These are phyloP conservation scores for Musa schizocarpa DNA, from an alignment of 176 grass and related monocot species.

Conservation along the genomic window DNA sequence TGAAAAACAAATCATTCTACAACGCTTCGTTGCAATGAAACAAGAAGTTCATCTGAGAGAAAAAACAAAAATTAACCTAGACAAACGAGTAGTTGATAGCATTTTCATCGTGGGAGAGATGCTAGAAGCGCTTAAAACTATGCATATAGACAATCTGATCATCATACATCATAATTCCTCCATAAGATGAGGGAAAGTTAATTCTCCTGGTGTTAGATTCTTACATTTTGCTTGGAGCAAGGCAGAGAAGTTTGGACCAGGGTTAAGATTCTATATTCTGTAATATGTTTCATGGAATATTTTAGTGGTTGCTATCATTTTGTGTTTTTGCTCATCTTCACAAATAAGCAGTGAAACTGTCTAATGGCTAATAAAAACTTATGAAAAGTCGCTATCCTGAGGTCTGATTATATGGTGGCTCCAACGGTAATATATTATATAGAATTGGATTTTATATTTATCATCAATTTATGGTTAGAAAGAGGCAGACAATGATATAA, in stretches of 20 bases:
- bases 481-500: too few relatives aligned
- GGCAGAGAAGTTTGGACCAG: neutral
- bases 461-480: too few relatives aligned
- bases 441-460: too few relatives aligned
- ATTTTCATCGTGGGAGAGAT: neutral
- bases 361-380: neutral
- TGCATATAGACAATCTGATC: too few relatives aligned
- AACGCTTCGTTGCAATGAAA: constrained; percentile 51
- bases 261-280: neutral
- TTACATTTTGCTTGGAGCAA: neutral
- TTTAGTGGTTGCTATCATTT: neutral
- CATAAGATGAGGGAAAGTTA: too few relatives aligned
- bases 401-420: neutral
- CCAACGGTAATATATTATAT: too few relatives aligned
- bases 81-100: neutral
- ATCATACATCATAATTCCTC: too few relatives aligned
- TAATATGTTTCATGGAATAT: neutral
- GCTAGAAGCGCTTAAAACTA: neutral
- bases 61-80: neutral
- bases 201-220: neutral
- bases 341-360: neutral
- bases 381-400: neutral
- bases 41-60: constrained; percentile 17
- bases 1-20: constrained; percentile 76
- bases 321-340: neutral